Conservation (phyloP, 495 filamentous ascomycete species). For the Platismatia glauca region DNA sequence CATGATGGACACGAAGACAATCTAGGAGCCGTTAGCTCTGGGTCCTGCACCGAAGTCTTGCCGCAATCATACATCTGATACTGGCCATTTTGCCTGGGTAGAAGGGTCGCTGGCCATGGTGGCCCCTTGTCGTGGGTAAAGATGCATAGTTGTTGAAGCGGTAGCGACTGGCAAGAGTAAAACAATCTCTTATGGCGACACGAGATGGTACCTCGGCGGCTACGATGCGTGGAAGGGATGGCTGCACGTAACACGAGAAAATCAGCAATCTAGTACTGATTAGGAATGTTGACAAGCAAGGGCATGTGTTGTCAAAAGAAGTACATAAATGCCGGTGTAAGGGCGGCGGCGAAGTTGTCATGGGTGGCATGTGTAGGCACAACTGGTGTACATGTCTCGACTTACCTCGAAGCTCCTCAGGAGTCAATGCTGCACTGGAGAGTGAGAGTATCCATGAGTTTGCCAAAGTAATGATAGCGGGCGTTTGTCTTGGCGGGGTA, state of each 20-base stretch:
- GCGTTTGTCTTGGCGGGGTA: neutral
- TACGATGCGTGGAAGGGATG: neutral
- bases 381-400: neutral
- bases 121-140: neutral
- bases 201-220: neutral
- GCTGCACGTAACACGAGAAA: neutral
- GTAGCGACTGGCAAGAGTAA: constrained; percentile 1
- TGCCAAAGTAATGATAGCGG: neutral
- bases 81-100: constrained; percentile 1
- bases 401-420: neutral
- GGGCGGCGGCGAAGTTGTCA: neutral
- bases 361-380: neutral
- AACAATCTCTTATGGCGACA: neutral
- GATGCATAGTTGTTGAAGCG: neutral
- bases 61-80: constrained; percentile 1
- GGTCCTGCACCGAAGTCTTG: neutral
- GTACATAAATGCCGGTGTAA: neutral
- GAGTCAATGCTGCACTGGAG: neutral
- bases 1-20: constrained; percentile 74
- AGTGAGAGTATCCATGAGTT: neutral
- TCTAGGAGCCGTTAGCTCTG: constrained; percentile 35
- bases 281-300: neutral
- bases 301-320: neutral
- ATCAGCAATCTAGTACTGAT: neutral
- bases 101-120: constrained; percentile 3